These are phyloP conservation scores for Cadophora luteo-olivacea DNA, from an alignment of 2,329 filamentous ascomycete genomes.

Conservation along the genomic window DNA sequence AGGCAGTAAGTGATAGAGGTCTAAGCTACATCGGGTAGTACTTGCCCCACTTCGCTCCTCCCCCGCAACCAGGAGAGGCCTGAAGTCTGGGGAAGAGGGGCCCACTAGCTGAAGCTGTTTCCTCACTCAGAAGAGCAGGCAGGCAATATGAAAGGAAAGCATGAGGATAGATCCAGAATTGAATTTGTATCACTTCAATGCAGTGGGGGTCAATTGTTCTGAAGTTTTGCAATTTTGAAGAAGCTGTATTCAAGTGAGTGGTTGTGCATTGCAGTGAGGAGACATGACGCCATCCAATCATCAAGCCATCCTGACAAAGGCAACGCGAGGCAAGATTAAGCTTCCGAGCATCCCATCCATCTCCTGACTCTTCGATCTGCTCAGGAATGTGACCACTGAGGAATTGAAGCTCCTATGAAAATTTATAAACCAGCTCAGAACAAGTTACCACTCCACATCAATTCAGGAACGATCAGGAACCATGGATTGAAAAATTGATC, in stretches of 20 bases:
- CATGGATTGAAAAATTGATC: neutral
- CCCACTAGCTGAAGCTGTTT: neutral
- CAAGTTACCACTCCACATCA: neutral
- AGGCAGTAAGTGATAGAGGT: neutral
- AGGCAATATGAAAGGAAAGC: neutral
- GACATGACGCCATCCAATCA: slow-evolving; percentile 11
- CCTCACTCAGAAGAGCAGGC: neutral
- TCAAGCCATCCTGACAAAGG: neutral
- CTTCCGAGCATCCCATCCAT: slow-evolving; percentile 14
- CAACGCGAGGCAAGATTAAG: slow-evolving; percentile 8
- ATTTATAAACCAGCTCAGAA: neutral
- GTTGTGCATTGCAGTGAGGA: neutral
- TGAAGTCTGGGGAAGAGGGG: slow-evolving; percentile 16
- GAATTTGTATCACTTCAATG: neutral
- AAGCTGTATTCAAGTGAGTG: neutral
- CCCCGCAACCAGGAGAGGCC: slow-evolving; percentile 6
- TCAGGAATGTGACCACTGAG: neutral
- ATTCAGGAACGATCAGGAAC: slow-evolving; percentile 1
- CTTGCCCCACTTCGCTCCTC: slow-evolving; percentile 10
- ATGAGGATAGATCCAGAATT: neutral
- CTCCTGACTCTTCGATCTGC: slow-evolving; percentile 8
- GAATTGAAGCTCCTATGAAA: neutral
- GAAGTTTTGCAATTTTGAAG: neutral
- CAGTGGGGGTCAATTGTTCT: too few relatives aligned
- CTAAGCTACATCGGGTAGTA: slow-evolving; percentile 14